phyloP scores from a whole-genome alignment of 768 basidiomycete species.

The Boletus reticulatus region DNA sequence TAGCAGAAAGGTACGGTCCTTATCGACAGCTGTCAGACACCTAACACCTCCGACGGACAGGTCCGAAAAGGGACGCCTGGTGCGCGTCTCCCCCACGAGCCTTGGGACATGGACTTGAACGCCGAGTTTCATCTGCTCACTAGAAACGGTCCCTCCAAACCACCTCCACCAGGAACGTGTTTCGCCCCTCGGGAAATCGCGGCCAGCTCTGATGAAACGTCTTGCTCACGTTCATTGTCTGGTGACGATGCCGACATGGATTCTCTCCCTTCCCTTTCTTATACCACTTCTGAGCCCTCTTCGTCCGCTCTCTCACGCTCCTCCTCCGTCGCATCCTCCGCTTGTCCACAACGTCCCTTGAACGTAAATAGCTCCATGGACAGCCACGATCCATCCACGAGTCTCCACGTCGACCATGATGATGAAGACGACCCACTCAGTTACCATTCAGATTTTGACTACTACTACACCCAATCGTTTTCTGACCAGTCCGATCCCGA shows the following conservation, averaged over 20 bases:
- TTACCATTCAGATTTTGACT: constrained; percentile 37
- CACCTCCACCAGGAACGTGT: constrained; percentile 1
- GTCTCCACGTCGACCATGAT: constrained; percentile 4
- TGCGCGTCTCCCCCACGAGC: constrained; percentile 42
- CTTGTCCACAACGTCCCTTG: constrained; percentile 16
- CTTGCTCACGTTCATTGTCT: constrained; percentile 20
- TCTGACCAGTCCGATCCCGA: constrained; percentile 33
- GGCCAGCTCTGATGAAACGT: constrained; percentile 19
- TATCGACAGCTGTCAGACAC: neutral
- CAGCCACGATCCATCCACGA: constrained; percentile 6
- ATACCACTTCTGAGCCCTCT: constrained; percentile 31
- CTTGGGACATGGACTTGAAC: constrained; percentile 35
- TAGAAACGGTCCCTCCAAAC: neutral
- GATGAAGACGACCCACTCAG: constrained; percentile 33
- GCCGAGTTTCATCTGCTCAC: constrained; percentile 8
- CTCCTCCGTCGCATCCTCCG: constrained; percentile 39
- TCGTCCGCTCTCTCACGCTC: constrained; percentile 43
- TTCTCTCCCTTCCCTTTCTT: constrained; percentile 35
- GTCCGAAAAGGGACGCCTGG: constrained; percentile 41
- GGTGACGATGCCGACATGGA: constrained; percentile 28
- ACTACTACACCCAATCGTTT: constrained; percentile 34
- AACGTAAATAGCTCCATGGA: constrained; percentile 20
- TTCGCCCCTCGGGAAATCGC: constrained; percentile 7
- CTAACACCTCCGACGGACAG: constrained; percentile 18
- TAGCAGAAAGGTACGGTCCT: constrained; percentile 28